Conservation (phyloP, 1,139 yeast genomes). For the Protomyces gravidus region DNA sequence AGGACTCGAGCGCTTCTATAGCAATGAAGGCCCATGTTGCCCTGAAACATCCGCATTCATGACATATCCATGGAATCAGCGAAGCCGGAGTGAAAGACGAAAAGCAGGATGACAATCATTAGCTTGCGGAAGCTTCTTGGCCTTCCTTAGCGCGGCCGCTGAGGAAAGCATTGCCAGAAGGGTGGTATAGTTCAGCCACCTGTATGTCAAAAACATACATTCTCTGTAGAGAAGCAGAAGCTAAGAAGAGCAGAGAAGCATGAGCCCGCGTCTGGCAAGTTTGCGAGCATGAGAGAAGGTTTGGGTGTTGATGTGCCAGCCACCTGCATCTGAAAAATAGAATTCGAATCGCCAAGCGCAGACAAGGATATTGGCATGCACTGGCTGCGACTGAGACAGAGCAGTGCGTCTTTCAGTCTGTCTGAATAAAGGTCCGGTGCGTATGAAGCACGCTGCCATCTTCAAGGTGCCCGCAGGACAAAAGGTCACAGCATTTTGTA, state of each 20-base stretch:
- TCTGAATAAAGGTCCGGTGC: no score
- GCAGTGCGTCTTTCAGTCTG: no score
- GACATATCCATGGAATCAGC: not conserved
- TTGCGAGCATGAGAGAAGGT: not conserved
- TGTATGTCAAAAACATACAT: not conserved
- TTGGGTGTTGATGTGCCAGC: not conserved
- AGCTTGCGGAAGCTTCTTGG: not conserved
- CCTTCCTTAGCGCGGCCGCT: no score
- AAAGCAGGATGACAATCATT: not conserved
- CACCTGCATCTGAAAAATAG: not conserved
- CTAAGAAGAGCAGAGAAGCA: not conserved
- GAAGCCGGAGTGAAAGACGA: not conserved
- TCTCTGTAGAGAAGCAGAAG: not conserved
- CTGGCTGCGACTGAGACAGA: no score
- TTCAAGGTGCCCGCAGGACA: no score
- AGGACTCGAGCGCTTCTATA: not conserved
- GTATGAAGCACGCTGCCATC: no score
- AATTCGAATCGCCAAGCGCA: not conserved
- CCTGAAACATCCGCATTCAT: slow-evolving; percentile 2
- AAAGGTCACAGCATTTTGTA: no score
- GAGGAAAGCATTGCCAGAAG: not conserved
- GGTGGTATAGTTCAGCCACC: not conserved
- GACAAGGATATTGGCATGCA: no score
- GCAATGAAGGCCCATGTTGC: not conserved
- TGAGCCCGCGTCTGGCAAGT: not conserved